Evolutionary conservation across 2,329 filamentous ascomycete species (phyloP).

Genomic region (Penicillium glabrum): DNA sequence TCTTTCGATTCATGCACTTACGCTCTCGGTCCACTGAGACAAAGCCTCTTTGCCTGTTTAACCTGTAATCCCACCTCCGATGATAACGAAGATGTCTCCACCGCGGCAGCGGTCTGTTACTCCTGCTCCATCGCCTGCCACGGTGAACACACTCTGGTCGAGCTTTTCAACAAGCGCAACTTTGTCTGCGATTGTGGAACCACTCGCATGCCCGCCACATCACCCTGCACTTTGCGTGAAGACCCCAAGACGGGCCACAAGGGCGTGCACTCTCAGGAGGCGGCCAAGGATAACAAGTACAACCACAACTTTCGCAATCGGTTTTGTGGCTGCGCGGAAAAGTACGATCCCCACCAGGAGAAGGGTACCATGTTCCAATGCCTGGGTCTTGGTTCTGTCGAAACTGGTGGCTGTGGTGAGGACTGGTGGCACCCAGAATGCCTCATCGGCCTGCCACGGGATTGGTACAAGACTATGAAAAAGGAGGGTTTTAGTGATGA

Average conservation of each 20-base stretch:
- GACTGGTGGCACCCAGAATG: slow-evolving; percentile 98
- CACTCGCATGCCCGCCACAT: slow-evolving; percentile 68
- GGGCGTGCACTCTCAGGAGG: slow-evolving; percentile 74
- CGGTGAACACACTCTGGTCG: slow-evolving; percentile 89
- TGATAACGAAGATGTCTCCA: slow-evolving; percentile 62
- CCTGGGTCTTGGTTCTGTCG: slow-evolving; percentile 74
- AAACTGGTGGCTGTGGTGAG: slow-evolving; percentile 88
- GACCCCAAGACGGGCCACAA: slow-evolving; percentile 72
- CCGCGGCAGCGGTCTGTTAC: slow-evolving; percentile 85
- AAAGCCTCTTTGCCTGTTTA: slow-evolving; percentile 86
- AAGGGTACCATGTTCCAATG: slow-evolving; percentile 99
- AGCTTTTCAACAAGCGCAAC: slow-evolving; percentile 92
- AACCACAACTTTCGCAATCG: slow-evolving; percentile 93
- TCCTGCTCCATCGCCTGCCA: slow-evolving; percentile 96
- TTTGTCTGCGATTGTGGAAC: slow-evolving; percentile 97
- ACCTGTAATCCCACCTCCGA: slow-evolving; percentile 84
- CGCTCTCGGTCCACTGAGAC: slow-evolving; percentile 81
- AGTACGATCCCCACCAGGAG: slow-evolving; percentile 85
- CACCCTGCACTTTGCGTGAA: slow-evolving; percentile 73
- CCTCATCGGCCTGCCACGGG: slow-evolving; percentile 74
- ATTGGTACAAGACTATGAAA: slow-evolving; percentile 52
- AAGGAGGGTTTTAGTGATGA: slow-evolving; percentile 24
- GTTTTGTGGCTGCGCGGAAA: slow-evolving; percentile 86
- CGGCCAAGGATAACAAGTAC: slow-evolving; percentile 75
- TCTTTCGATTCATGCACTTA: slow-evolving; percentile 94